Percentiles rank a stretch among this genome's conserved stretches.
These are phyloP conservation scores for Cordyceps cicadae DNA, from an alignment of 2,329 filamentous ascomycete genomes.

Conservation along the genomic window DNA sequence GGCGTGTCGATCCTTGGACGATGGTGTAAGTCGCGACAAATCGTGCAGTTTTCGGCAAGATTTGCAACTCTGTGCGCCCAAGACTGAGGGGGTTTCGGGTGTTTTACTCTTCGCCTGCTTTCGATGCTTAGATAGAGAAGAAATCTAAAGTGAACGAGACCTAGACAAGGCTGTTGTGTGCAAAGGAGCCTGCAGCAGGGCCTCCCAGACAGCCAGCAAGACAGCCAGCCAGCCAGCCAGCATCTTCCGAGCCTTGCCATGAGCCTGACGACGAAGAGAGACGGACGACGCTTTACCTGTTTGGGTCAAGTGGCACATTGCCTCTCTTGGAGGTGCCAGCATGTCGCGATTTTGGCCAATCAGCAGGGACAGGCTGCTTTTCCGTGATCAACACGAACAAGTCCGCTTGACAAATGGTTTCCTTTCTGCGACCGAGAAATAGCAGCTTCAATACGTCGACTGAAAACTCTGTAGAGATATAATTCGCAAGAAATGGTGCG, in stretches of 20 bases:
- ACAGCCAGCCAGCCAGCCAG: background rate
- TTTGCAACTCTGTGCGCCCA: background rate
- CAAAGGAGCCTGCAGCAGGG: background rate
- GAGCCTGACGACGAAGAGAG: background rate
- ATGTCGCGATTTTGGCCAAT: background rate
- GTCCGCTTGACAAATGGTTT: background rate
- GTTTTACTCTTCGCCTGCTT: background rate
- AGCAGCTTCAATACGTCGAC: background rate
- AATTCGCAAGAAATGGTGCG: background rate
- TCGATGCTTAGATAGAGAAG: background rate
- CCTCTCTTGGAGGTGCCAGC: background rate
- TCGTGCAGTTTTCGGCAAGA: background rate
- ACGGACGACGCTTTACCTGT: background rate
- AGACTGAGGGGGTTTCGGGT: background rate
- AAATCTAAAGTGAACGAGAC: background rate
- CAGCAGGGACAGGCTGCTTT: too few relatives aligned
- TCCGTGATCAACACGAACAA: too few relatives aligned
- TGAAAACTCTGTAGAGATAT: background rate
- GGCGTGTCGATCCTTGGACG: background rate
- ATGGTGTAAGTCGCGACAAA: background rate
- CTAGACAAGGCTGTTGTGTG: background rate
- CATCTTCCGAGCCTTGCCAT: background rate
- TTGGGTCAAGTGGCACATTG: background rate
- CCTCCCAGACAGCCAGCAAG: background rate
- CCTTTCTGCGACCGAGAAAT: background rate